Evolutionary conservation across 352 stramenopile species (phyloP).

Genomic region (Phytophthora melonis): DNA sequence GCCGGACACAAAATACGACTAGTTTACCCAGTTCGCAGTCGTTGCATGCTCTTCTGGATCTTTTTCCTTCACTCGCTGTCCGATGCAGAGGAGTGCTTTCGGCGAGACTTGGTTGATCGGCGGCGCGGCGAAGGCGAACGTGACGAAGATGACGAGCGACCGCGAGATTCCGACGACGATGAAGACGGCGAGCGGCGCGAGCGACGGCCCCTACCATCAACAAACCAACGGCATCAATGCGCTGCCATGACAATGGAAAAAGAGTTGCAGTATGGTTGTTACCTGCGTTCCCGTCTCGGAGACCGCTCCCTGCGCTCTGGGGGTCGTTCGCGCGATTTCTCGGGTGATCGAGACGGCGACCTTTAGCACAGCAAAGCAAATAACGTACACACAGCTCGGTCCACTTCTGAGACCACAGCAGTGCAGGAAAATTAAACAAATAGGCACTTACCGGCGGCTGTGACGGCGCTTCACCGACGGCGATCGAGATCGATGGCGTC

Average conservation of each 20-base stretch:
- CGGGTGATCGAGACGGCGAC: slow-evolving; percentile 41
- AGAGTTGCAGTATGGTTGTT: not conserved
- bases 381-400: slow-evolving; percentile 9
- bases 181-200: slow-evolving; percentile 31
- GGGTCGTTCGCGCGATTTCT: slow-evolving; percentile 23
- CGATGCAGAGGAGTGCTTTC: slow-evolving; percentile 28
- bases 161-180: slow-evolving; percentile 32
- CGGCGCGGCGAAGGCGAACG: slow-evolving; percentile 42
- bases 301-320: slow-evolving; percentile 19
- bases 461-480: slow-evolving; percentile 38
- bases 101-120: slow-evolving; percentile 30
- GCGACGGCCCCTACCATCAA: slow-evolving; percentile 22
- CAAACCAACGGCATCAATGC: not conserved
- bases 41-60: no score
- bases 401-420: not conserved
- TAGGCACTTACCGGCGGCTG: slow-evolving; percentile 28
- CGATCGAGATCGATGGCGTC: slow-evolving; percentile 31
- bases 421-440: not conserved
- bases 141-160: slow-evolving; percentile 41
- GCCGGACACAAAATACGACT: no score
- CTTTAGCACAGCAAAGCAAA: slow-evolving; percentile 6
- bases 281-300: slow-evolving; percentile 26
- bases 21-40: no score
- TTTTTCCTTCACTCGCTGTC: slow-evolving; percentile 27
- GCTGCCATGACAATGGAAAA: no score